Conservation (phyloP, 2,329 filamentous ascomycete species). For the Westerdykella ornata region DNA sequence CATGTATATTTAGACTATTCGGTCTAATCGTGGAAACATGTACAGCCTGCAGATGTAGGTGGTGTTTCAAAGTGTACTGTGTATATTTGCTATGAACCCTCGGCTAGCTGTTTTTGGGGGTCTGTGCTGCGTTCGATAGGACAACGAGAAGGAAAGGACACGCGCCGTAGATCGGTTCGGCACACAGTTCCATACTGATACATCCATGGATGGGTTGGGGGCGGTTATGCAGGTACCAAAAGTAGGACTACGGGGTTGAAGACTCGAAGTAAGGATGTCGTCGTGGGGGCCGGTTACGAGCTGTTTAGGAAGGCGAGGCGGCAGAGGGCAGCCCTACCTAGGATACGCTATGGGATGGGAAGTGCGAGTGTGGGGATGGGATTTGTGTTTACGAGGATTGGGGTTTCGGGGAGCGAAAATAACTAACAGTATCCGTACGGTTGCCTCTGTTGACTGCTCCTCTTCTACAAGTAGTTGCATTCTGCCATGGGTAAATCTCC, state of each 20-base stretch:
- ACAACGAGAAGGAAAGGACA: neutral
- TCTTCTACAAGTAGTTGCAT: no score
- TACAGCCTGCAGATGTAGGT: neutral
- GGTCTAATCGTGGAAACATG: no score
- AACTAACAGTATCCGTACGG: no score
- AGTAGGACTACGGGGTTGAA: neutral
- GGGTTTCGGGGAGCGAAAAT: no score
- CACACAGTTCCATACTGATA: no score
- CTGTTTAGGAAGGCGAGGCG: neutral
- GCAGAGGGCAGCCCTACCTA: neutral
- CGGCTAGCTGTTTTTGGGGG: neutral
- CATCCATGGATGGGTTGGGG: constrained; percentile 9
- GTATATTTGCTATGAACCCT: neutral
- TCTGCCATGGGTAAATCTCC: no score
- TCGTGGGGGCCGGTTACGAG: constrained; percentile 9
- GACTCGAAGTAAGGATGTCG: constrained; percentile 7
- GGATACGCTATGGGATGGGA: neutral
- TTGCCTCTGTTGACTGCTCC: no score
- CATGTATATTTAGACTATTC: no score
- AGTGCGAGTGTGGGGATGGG: neutral
- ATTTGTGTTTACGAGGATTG: neutral
- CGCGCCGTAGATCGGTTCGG: no score
- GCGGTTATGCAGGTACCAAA: constrained; percentile 20
- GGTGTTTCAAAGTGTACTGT: neutral
- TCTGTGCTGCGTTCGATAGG: constrained; percentile 8